Base-by-base conservation (phyloP, 1,284 basidiomycete genomes). In the Dichomitus squalens region DNA sequence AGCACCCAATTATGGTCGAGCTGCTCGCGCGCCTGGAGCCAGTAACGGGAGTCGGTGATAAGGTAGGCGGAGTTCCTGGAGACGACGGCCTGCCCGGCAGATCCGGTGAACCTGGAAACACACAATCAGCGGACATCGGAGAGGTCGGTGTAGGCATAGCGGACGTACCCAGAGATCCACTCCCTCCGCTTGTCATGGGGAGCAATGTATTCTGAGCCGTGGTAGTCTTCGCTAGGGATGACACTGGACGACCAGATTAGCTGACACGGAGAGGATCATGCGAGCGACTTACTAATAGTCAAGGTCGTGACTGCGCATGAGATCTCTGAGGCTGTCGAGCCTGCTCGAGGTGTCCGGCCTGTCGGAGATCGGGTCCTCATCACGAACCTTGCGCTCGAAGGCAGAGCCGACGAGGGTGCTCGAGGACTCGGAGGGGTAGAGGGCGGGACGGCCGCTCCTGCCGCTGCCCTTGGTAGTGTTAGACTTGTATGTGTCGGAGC, bases 31-130 rank as follows among this genome's bases (percentile, higher is more conserved):
- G 95, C 94, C 74, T 95, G 93, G 1, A 89, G 70, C 88, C 93
- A 96, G 72, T 97, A 97, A 27, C 94, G 83, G 25, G 93, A 92
- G 72, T 98, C 95, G 20, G 88, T 90, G 63, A 96, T 82, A 27
- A 97, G 79, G 64, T 90, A 89, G 3, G 88, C 87, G 2, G 79
- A 75, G 1, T 79, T 79, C 64, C 78, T 77, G 0, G 90, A 87
- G 21, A 96, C 75, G 41, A 98, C 79, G 5, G 91, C 95, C 49
- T 87, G 83, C 7, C 95, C 95, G 3, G 90, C 88, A n/a, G 88
- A 87, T 12, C 95, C 95, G 18, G 85, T 84, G 72, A 97, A 97
- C 18, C 92, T 93, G 31, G 33, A n/a, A n/a, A 36, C 35, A 51
- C 38, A 25, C 3, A 31, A 12, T 14, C 47, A 53, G 53, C 44